Conservation (phyloP, 768 basidiomycete genomes). For the Psilocybe subaeruginosa region DNA sequence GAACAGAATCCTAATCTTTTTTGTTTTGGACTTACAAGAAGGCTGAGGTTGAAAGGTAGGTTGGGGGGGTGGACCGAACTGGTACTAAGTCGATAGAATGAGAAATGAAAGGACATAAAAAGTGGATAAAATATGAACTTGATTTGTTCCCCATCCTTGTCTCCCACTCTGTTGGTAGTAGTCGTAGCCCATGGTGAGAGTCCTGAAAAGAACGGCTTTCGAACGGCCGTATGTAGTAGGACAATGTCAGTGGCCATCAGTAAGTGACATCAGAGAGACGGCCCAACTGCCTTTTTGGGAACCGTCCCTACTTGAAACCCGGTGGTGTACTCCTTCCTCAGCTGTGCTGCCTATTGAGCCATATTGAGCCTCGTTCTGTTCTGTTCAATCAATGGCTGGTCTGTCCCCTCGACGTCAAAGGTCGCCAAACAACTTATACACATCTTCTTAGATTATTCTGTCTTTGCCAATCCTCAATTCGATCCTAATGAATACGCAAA, state of each 20-base stretch:
- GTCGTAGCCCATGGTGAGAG: constrained; percentile 41
- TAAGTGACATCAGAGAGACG: constrained; percentile 9
- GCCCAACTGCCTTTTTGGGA: constrained; percentile 1
- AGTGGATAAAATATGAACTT: constrained; percentile 27
- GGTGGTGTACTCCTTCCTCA: too few relatives aligned
- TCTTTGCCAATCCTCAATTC: constrained; percentile 77
- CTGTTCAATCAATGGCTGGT: neutral
- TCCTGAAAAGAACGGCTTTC: constrained; percentile 14
- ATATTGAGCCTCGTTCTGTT: neutral
- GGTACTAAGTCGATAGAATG: constrained; percentile 30
- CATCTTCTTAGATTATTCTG: constrained; percentile 59
- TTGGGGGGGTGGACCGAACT: constrained; percentile 44
- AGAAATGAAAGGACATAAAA: constrained; percentile 9
- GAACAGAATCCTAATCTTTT: constrained; percentile 21
- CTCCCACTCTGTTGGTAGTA: constrained; percentile 43
- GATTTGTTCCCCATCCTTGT: constrained; percentile 54
- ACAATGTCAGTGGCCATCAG: neutral
- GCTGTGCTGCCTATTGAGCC: too few relatives aligned
- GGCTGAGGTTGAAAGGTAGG: constrained; percentile 51
- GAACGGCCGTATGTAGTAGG: neutral
- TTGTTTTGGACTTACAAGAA: constrained; percentile 44
- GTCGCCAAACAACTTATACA: neutral
- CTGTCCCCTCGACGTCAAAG: neutral
- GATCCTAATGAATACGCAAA: constrained; percentile 92
- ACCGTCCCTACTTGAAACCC: neutral